Evolutionary conservation across 140 eudicot genomes (phyloP).

Genomic region (Flaveria floridana): DNA sequence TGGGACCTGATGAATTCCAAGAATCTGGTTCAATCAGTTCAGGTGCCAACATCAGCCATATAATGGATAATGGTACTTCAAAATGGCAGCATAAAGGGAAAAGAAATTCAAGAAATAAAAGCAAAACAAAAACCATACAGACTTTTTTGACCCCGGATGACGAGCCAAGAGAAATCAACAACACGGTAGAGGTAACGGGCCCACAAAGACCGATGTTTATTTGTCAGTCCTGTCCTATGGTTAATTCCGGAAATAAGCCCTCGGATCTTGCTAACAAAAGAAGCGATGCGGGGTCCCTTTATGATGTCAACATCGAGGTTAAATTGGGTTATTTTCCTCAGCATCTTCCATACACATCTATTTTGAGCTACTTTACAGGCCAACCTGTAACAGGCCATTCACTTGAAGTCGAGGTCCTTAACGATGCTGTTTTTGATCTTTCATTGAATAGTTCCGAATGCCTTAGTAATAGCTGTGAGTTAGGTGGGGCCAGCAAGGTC

Average conservation of each 20-base stretch:
- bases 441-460: constrained; percentile 40
- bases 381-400: constrained; percentile 72
- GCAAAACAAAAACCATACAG: constrained; percentile 29
- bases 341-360: constrained; percentile 68
- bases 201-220: constrained; percentile 3
- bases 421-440: constrained; percentile 48
- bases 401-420: constrained; percentile 54
- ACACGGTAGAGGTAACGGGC: constrained; percentile 8
- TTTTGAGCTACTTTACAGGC: constrained; percentile 63
- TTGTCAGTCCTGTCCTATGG: constrained; percentile 46
- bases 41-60: constrained; percentile 38
- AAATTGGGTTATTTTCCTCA: constrained; percentile 43
- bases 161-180: constrained; percentile 1
- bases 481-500: constrained; percentile 34
- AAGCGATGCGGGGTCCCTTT: constrained; percentile 36
- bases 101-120: constrained; percentile 55
- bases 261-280: constrained; percentile 42
- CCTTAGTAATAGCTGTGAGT: constrained; percentile 57
- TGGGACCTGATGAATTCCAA: constrained; percentile 44
- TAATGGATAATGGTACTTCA: constrained; percentile 45
- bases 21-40: constrained; percentile 61
- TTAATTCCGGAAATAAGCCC: constrained; percentile 44
- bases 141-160: constrained; percentile 30
- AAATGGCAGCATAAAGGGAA: constrained; percentile 84
- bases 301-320: constrained; percentile 64